Base-by-base conservation (phyloP, 768 basidiomycete genomes). In the Lactifluus hygrophoroides region DNA sequence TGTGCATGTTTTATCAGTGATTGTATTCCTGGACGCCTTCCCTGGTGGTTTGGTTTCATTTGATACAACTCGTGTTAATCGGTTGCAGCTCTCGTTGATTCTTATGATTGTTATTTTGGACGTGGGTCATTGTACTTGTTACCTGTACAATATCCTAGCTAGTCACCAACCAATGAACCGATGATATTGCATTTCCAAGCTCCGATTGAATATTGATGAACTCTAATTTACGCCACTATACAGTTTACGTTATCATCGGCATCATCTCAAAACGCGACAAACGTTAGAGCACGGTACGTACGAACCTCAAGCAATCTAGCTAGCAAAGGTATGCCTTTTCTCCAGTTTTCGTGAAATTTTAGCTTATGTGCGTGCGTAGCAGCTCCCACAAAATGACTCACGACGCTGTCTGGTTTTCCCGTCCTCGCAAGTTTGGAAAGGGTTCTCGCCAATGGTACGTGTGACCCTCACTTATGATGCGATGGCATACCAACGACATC, bases 351-450 rank as follows among this genome's bases (percentile, higher is more conserved):
- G 42, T 62, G 27, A 62, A 23, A 4, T 23, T 43, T 3, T 2
- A 3, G 49, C 44, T 59, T 47, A 28, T n/a, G 34, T 34, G 59
- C 52, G n/a, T 43, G 14, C 28, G 14, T 50, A 42, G 44, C 16
- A 52, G 17, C 52, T 58, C 48, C 37, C 43, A 21, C 60, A 86
- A 81, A 77, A 92, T 95, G 94, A 94, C 94, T 70, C 94, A 95
- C 90, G 90, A 94, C 81, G 87, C 92, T 69, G 85, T 96, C 77
- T 96, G 94, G 93, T 94, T 93, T 77, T 92, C 90, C 74, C 90
- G 89, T 69, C 94, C 94, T 62, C 84, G 93, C 74, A 95, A 90
- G 75, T 95, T 68, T 77, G 94, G 94, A 72, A 95, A 95, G 77
- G 94, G 94, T 70, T 85, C 85, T 72, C 90, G 94, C 72, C 90